phyloP scores from a whole-genome alignment of 768 basidiomycete genomes.

The Boletellus ananas region DNA sequence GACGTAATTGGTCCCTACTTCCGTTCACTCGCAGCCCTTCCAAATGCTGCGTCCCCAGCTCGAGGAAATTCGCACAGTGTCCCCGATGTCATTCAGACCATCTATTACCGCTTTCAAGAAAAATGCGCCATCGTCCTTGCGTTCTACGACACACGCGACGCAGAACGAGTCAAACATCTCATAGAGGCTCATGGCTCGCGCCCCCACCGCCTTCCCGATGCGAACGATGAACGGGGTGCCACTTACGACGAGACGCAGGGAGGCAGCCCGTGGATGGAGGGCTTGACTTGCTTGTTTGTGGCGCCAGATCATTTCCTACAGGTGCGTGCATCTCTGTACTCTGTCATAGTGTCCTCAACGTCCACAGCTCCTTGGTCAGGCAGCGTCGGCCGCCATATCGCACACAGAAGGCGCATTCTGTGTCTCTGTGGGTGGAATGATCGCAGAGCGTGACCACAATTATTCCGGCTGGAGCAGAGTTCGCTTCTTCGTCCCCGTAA shows the following conservation, averaged over 20 bases:
- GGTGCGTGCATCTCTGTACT: conserved; percentile 29
- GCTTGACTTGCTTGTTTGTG: conserved; percentile 43
- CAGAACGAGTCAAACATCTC: conserved; percentile 43
- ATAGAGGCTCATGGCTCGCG: conserved; percentile 28
- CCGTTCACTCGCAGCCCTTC: conserved; percentile 21
- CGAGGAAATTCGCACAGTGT: conserved; percentile 5
- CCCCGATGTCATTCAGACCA: conserved; percentile 46
- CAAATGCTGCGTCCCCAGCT: conserved; percentile 6
- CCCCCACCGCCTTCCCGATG: neutral
- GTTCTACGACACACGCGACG: conserved; percentile 58
- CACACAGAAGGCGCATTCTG: conserved; percentile 51
- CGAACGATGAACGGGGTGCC: conserved; percentile 6
- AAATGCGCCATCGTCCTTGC: conserved; percentile 54
- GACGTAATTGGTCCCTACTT: conserved; percentile 31
- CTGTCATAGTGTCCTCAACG: conserved; percentile 6
- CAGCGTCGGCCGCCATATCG: conserved; percentile 44
- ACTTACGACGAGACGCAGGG: neutral
- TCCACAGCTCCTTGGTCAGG: conserved; percentile 48
- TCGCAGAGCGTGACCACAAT: conserved; percentile 18
- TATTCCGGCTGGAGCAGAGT: conserved; percentile 23
- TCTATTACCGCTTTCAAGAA: conserved; percentile 50
- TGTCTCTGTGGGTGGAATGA: conserved; percentile 38
- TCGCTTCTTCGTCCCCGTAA: conserved; percentile 26
- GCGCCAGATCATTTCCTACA: conserved; percentile 43
- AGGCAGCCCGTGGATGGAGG: conserved; percentile 20